phyloP scores from a whole-genome alignment of 192 early-diverging fungal species.

The Pilobolus umbonatus region DNA sequence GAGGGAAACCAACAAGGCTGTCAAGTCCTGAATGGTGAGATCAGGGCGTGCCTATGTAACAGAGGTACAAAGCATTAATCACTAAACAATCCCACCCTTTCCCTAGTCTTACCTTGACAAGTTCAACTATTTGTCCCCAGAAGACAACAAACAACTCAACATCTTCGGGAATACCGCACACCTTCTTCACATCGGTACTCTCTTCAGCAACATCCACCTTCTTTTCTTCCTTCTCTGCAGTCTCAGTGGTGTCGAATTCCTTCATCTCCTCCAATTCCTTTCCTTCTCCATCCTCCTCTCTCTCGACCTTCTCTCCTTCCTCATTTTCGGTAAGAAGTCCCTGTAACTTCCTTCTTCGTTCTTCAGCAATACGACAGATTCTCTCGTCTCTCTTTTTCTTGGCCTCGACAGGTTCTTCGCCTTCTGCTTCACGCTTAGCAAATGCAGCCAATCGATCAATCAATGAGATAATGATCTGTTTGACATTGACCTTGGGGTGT shows the following conservation, averaged over 20 bases:
- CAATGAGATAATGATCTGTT: conserved; percentile 92
- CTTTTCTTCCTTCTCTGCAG: conserved; percentile 9
- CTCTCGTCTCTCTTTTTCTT: conserved; percentile 17
- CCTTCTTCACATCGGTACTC: conserved; percentile 35
- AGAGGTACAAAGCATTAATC: neutral
- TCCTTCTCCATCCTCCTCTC: conserved; percentile 31
- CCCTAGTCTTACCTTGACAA: conserved; percentile 72
- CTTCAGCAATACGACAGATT: conserved; percentile 8
- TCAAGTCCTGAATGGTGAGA: conserved; percentile 88
- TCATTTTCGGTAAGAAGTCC: conserved; percentile 31
- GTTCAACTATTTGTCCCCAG: conserved; percentile 91
- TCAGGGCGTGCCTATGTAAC: conserved; percentile 73
- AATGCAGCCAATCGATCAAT: conserved; percentile 92
- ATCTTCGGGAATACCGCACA: conserved; percentile 79
- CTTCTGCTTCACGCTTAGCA: conserved; percentile 72
- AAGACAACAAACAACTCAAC: conserved; percentile 94
- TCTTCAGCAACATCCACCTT: conserved; percentile 24
- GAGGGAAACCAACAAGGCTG: conserved; percentile 83
- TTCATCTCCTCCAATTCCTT: conserved; percentile 31
- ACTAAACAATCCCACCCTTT: too few species aligned
- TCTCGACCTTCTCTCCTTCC: conserved; percentile 20
- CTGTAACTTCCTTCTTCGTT: conserved; percentile 3
- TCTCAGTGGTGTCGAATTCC: conserved; percentile 9
- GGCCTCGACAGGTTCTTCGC: conserved; percentile 41
- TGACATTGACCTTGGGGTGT: conserved; percentile 91